Evolutionary conservation across 2,329 filamentous ascomycete genomes (phyloP).

Genomic region (Metarhizium sp.): DNA sequence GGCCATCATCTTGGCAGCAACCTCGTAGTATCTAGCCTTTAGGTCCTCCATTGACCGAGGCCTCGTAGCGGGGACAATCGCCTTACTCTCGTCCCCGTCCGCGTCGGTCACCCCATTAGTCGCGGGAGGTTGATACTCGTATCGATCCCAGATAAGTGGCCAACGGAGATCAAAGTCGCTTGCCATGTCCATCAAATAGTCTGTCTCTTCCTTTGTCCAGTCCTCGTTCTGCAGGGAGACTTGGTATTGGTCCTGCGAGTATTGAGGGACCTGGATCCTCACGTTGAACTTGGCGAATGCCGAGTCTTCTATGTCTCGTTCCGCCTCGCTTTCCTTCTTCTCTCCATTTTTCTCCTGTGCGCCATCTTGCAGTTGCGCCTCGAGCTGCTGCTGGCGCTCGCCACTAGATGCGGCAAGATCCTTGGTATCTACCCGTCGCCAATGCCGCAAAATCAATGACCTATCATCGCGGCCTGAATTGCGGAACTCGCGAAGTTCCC

Average conservation of each 20-base stretch:
- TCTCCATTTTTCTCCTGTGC: neutral
- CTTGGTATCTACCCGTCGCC: constrained; percentile 53
- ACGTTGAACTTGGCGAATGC: constrained; percentile 84
- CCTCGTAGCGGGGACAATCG: constrained; percentile 43
- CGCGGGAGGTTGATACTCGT: constrained; percentile 56
- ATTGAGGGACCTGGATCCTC: constrained; percentile 65
- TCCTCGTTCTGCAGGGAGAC: constrained; percentile 61
- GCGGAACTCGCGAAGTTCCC: constrained; percentile 61
- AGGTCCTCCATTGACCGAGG: constrained; percentile 75
- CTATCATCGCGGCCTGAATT: constrained; percentile 69
- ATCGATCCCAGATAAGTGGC: constrained; percentile 87
- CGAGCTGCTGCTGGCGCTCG: constrained; percentile 12
- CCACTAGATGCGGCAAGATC: constrained; percentile 13
- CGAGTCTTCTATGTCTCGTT: constrained; percentile 41
- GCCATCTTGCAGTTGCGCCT: constrained; percentile 24
- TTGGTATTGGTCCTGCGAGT: constrained; percentile 81
- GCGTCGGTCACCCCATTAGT: constrained; percentile 35
- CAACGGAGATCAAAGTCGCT: constrained; percentile 80
- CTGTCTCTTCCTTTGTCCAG: constrained; percentile 90
- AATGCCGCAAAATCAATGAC: constrained; percentile 63
- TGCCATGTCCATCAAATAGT: constrained; percentile 72
- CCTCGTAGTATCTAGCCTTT: constrained; percentile 82
- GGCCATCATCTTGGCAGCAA: constrained; percentile 75
- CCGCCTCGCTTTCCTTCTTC: constrained; percentile 13
- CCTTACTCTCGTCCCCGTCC: constrained; percentile 39